Evolutionary conservation across 2,329 filamentous ascomycete genomes (phyloP), one percentile per base, ranked within the genome.

Genomic region (Ophiostoma perfectum): DNA sequence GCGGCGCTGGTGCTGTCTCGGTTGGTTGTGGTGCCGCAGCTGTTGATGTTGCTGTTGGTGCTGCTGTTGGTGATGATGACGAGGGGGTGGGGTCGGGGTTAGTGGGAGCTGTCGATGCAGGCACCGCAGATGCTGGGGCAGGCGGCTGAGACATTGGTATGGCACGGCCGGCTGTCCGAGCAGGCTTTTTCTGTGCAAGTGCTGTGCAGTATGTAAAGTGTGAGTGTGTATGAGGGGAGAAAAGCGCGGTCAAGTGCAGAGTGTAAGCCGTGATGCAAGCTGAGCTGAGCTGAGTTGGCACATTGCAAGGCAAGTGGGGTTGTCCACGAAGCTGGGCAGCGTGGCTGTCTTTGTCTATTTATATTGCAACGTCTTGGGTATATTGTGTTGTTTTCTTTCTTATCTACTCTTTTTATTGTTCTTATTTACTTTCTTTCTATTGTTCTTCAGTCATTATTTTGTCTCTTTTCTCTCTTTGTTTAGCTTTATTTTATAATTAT

Each of bases 21-120:
- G 55, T n/a, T 14, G 55, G 2, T 14, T 38, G 16, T n/a, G 39
- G 8, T 0, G n/a, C 55, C 7, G 39, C 27, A n/a, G 58, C 55
- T 27, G 60, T 11, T 9, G 49, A 47, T 8, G 65, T 4, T 44
- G 52, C 36, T 60, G 66, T 16, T 62, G 66, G 27, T 9, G 18
- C 63, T 12, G 52, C 41, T 16, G 55, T 27, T 63, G 63, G 7
- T 58, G 64, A 38, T 18, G 67, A 12, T 66, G 60, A 39, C n/a
- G 65, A 11, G 36, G 27, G 14, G 38, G 55, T 60, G 49, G 49
- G 49, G 18, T 55, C 49, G 49, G n/a, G 49, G 55, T 60, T 38
- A 60, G 55, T 60, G 27, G 18, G 27, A 9, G 55, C 55, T 9
- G 38, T 64, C 42, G 62, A 16, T 64, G 62, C 41, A 44, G 62